Conservation (phyloP, 495 filamentous ascomycete genomes). For the Annulohypoxylon nitens region DNA sequence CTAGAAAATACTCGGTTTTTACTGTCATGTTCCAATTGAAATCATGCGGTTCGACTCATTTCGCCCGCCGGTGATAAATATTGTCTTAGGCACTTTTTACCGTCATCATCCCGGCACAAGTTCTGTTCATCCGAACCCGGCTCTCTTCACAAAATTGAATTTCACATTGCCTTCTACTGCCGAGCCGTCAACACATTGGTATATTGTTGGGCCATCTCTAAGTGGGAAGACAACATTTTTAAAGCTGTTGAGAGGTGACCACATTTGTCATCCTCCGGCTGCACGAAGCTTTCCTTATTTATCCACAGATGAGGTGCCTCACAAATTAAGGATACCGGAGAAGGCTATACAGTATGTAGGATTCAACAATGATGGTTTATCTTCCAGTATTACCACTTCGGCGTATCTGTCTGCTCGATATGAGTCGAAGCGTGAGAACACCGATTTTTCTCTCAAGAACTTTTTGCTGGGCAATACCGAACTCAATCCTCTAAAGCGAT, state of each 20-base stretch:
- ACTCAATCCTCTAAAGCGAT: slow-evolving; percentile 68
- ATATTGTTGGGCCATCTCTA: slow-evolving; percentile 78
- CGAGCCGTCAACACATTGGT: slow-evolving; percentile 71
- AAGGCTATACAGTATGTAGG: slow-evolving; percentile 86
- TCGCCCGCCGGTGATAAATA: slow-evolving; percentile 73
- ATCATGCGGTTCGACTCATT: slow-evolving; percentile 52
- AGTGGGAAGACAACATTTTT: slow-evolving; percentile 82
- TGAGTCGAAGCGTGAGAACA: slow-evolving; percentile 86
- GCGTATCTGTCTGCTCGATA: slow-evolving; percentile 93
- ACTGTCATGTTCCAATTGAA: slow-evolving; percentile 39
- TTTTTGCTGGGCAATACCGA: slow-evolving; percentile 83
- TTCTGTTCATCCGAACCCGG: slow-evolving; percentile 63
- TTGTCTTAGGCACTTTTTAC: slow-evolving; percentile 84
- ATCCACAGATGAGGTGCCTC: slow-evolving; percentile 69
- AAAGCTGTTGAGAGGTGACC: slow-evolving; percentile 77
- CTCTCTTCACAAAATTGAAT: slow-evolving; percentile 75
- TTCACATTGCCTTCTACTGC: slow-evolving; percentile 72
- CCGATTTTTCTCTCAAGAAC: slow-evolving; percentile 84
- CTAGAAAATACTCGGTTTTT: not conserved
- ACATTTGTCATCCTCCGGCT: slow-evolving; percentile 77
- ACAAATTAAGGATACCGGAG: slow-evolving; percentile 64
- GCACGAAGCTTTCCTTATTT: slow-evolving; percentile 84
- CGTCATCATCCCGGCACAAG: slow-evolving; percentile 74
- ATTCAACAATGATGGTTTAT: slow-evolving; percentile 72
- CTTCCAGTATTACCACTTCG: slow-evolving; percentile 64